Percentiles rank a stretch among this genome's conserved stretches.
Conservation (phyloP, 2,329 filamentous ascomycete species). For the Penicillium sp. region DNA sequence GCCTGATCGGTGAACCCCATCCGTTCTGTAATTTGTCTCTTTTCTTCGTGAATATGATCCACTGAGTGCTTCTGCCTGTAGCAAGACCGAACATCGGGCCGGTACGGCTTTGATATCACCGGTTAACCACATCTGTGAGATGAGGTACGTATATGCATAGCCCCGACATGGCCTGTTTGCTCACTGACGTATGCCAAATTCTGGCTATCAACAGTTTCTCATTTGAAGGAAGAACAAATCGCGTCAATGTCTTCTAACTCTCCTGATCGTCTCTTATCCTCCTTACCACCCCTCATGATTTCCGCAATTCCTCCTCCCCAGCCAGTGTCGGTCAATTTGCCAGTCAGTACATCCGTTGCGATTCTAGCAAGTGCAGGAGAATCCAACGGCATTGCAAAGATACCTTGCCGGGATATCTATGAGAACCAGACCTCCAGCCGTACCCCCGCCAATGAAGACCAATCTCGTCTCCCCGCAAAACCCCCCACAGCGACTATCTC, state of each 20-base stretch:
- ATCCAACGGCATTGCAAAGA: slow-evolving; percentile 25
- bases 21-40: neutral
- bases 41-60: neutral
- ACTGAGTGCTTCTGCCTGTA: neutral
- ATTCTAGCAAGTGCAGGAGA: slow-evolving; percentile 9
- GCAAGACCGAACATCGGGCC: neutral
- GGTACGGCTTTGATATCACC: neutral
- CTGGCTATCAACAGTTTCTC: neutral
- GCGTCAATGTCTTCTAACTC: neutral
- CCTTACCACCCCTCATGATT: slow-evolving; percentile 24
- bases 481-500: neutral
- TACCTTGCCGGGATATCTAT: slow-evolving; percentile 5
- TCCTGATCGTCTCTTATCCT: neutral
- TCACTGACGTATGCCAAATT: neutral
- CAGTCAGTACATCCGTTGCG: slow-evolving; percentile 21
- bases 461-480: neutral
- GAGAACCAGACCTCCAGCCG: neutral
- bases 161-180: neutral
- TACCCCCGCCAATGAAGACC: neutral
- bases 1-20: slow-evolving; percentile 17
- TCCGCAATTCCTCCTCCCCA: slow-evolving; percentile 28
- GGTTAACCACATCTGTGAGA: too few relatives aligned
- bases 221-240: neutral
- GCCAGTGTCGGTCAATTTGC: slow-evolving; percentile 34
- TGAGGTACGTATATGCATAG: neutral